Conservation (phyloP, 192 early-diverging fungal species). For the Neocallimastix lanati region DNA sequence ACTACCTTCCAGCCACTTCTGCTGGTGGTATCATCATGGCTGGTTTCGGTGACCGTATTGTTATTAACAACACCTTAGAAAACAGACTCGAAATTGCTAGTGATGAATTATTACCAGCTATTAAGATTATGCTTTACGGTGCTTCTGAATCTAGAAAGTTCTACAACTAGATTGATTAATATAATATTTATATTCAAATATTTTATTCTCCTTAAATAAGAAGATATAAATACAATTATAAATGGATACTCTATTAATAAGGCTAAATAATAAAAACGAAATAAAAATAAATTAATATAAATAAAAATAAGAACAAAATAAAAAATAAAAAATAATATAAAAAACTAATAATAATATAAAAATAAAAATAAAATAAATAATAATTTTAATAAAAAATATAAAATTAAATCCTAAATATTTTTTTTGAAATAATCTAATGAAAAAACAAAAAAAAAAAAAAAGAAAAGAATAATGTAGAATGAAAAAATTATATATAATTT, state of each 20-base stretch:
- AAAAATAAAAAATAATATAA: neutral
- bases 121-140: constrained; percentile 78
- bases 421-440: neutral
- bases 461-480: neutral
- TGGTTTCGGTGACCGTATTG: constrained; percentile 57
- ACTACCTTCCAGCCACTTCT: constrained; percentile 14
- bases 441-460: neutral
- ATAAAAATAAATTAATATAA: neutral
- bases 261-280: neutral
- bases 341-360: too few relatives aligned
- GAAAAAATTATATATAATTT: neutral
- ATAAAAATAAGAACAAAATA: neutral
- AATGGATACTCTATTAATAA: neutral
- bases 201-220: neutral
- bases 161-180: constrained; percentile 45
- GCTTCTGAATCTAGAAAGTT: constrained; percentile 78
- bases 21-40: constrained; percentile 78
- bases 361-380: too few relatives aligned
- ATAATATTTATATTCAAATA: neutral
- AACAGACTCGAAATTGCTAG: constrained; percentile 65
- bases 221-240: neutral
- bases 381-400: neutral
- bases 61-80: constrained; percentile 77
- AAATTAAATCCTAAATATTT: neutral
- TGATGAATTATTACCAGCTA: constrained; percentile 76